Evolutionary conservation across 768 basidiomycete genomes (phyloP).

Genomic region (Hypholoma fasciculare): DNA sequence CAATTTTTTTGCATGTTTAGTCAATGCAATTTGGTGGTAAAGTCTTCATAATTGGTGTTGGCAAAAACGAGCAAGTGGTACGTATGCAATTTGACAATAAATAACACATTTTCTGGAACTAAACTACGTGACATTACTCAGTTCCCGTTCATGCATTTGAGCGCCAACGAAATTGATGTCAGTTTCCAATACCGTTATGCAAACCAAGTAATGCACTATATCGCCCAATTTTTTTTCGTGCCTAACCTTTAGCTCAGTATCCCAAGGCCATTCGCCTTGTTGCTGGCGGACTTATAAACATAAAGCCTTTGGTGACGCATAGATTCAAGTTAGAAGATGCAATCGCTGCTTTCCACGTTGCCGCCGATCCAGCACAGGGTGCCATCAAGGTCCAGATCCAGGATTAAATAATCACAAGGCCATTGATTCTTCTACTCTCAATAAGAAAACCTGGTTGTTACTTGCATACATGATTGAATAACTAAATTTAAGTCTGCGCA

Average conservation of each 20-base stretch:
- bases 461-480: not conserved
- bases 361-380: constrained; percentile 64
- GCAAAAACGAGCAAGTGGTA: constrained; percentile 61
- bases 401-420: constrained; percentile 36
- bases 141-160: constrained; percentile 77
- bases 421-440: no score
- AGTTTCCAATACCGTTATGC: constrained; percentile 71
- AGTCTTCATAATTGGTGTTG: constrained; percentile 72
- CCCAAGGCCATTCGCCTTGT: constrained; percentile 84
- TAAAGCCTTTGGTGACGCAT: constrained; percentile 82
- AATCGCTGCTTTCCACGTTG: constrained; percentile 75
- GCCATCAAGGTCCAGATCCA: constrained; percentile 71
- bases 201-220: constrained; percentile 44
- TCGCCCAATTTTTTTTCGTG: not conserved
- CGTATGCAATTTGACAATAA: constrained; percentile 11
- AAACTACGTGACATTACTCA: not conserved
- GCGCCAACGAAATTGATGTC: constrained; percentile 69
- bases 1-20: constrained; percentile 26
- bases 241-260: constrained; percentile 43
- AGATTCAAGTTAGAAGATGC: constrained; percentile 73
- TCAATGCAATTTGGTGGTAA: constrained; percentile 67
- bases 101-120: not conserved
- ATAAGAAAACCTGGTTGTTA: not conserved
- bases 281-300: constrained; percentile 67
- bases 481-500: not conserved